Percentiles rank a stretch among this genome's conserved stretches.
phyloP scores from a whole-genome alignment of 129 eudicot species.

The Centaurea solstitialis region DNA sequence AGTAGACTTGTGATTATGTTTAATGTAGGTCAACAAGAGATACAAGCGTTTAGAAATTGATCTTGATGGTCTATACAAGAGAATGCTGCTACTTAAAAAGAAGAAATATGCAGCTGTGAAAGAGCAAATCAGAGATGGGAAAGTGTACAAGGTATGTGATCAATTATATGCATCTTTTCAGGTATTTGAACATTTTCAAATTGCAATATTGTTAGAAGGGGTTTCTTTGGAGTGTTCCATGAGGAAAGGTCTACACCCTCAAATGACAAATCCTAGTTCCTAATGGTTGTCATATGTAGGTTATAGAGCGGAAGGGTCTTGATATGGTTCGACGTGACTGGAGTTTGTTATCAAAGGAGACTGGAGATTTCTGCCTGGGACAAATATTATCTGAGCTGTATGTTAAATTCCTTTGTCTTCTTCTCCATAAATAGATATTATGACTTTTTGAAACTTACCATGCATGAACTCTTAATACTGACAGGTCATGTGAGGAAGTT shows the following conservation, averaged over 20 bases:
- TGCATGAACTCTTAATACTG: slow-evolving; percentile 22
- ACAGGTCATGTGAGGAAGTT: slow-evolving; percentile 97
- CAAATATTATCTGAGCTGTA: slow-evolving; percentile 95
- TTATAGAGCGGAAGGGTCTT: slow-evolving; percentile 92
- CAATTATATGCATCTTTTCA: slow-evolving; percentile 15
- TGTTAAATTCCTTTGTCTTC: slow-evolving; percentile 6
- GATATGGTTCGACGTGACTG: slow-evolving; percentile 99
- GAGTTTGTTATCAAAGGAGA: slow-evolving; percentile 93
- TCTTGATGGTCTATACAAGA: slow-evolving; percentile 95
- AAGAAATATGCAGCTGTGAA: slow-evolving; percentile 99
- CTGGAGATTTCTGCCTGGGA: slow-evolving; percentile 90
- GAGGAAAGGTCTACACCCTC: background rate
- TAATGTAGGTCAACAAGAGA: slow-evolving; percentile 85
- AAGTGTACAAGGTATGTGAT: slow-evolving; percentile 65
- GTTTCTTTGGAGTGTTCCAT: background rate
- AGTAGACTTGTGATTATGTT: slow-evolving; percentile 6
- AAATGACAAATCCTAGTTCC: background rate
- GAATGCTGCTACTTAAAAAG: slow-evolving; percentile 97
- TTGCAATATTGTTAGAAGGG: background rate
- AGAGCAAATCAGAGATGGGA: slow-evolving; percentile 75
- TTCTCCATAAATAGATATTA: background rate
- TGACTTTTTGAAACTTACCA: slow-evolving; percentile 1
- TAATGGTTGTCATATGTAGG: slow-evolving; percentile 36
- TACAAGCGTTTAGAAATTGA: slow-evolving; percentile 93
- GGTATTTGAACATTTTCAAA: background rate